phyloP scores from a whole-genome alignment of 2,329 filamentous ascomycete species.

The Periconia sp. region DNA sequence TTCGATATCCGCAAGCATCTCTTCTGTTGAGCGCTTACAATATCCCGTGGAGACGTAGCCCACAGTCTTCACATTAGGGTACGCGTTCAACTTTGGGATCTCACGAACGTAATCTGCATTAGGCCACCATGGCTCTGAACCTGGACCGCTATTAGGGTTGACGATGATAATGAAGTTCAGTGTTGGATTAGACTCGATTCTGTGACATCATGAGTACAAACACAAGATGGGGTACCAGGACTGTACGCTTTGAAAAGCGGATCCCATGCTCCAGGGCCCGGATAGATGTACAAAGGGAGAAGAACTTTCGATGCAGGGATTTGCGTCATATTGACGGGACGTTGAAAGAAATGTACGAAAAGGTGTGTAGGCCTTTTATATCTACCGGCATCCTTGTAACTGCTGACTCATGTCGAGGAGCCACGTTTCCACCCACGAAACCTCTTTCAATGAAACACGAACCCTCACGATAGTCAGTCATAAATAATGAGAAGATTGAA shows the following conservation, averaged over 20 bases:
- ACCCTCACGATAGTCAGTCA: no score
- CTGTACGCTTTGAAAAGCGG: conserved; percentile 54
- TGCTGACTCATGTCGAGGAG: conserved; percentile 9
- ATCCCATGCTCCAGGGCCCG: conserved; percentile 53
- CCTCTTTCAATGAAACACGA: no score
- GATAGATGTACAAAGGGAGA: conserved; percentile 59
- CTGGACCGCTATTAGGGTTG: conserved; percentile 57
- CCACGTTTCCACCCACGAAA: conserved; percentile 5
- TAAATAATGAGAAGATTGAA: no score
- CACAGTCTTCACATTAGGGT: conserved; percentile 56
- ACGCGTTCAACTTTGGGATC: conserved; percentile 47
- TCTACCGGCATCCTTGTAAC: conserved; percentile 10
- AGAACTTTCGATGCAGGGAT: conserved; percentile 44
- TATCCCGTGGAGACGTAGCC: conserved; percentile 60
- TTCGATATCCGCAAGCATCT: conserved; percentile 48
- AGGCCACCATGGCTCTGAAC: conserved; percentile 50
- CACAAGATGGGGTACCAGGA: neutral
- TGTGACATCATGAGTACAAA: conserved; percentile 2
- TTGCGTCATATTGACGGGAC: conserved; percentile 6
- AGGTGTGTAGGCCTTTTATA: conserved; percentile 1
- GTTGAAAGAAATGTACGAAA: neutral
- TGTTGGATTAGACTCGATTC: conserved; percentile 37
- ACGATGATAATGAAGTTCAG: conserved; percentile 59
- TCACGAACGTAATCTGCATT: conserved; percentile 55
- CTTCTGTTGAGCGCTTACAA: conserved; percentile 31